These are phyloP conservation scores for Ustilago trichophora DNA, from an alignment of 1,284 basidiomycete species.

Conservation along the genomic window DNA sequence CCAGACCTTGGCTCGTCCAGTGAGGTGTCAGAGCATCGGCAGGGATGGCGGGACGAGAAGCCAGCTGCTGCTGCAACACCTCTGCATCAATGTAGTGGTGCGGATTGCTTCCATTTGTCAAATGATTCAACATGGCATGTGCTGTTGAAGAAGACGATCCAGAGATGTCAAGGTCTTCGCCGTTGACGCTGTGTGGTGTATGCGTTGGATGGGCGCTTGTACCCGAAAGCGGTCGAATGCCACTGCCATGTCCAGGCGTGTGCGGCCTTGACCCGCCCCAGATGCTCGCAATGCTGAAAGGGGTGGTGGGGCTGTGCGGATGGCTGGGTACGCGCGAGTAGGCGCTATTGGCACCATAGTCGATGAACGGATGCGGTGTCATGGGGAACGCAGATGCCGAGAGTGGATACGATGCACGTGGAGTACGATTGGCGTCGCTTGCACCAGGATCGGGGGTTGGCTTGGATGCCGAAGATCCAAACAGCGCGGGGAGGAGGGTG, in stretches of 20 bases:
- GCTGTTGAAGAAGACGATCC: neutral
- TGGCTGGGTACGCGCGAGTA: conserved; percentile 43
- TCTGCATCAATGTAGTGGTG: conserved; percentile 46
- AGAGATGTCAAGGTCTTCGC: conserved; percentile 43
- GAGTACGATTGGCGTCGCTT: conserved; percentile 41
- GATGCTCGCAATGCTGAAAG: conserved; percentile 52
- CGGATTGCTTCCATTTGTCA: conserved; percentile 20
- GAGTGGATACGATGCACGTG: conserved; percentile 26
- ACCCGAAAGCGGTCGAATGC: conserved; percentile 46
- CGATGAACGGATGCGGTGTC: conserved; percentile 62
- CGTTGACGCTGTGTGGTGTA: conserved; percentile 57
- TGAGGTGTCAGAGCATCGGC: conserved; percentile 57
- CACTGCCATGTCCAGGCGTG: conserved; percentile 43
- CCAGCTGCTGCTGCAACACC: conserved; percentile 31
- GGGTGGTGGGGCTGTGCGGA: conserved; percentile 52
- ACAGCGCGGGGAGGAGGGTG: conserved; percentile 60
- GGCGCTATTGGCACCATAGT: conserved; percentile 49
- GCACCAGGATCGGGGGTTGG: conserved; percentile 15
- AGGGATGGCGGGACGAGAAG: conserved; percentile 51
- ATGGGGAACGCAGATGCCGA: conserved; percentile 40
- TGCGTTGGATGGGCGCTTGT: conserved; percentile 22
- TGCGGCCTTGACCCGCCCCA: conserved; percentile 55
- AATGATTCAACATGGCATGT: conserved; percentile 4
- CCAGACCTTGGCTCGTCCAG: conserved; percentile 61
- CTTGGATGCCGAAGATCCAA: conserved; percentile 36